Evolutionary conservation across 148 eudicot species (phyloP), one percentile per base, ranked within the genome.

Genomic region (Simmondsia chinensis): DNA sequence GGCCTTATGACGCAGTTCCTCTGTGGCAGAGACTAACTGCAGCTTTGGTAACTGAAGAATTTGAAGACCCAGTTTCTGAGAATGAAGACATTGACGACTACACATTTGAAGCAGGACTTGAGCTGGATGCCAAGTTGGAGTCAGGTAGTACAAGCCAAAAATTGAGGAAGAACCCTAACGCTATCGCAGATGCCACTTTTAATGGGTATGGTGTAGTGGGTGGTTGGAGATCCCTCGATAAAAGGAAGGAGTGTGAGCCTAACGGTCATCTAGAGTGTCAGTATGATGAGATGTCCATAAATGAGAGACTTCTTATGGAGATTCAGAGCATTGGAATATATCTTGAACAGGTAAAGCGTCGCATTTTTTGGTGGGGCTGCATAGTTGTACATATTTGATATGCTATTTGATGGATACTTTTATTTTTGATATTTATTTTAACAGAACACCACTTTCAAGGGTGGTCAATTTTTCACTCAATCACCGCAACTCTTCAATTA

Each of bases 41-140:
- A 46, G 89, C 89, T 50, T 26, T 81, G 35, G 57, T 81, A 43
- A 61, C 84, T 33, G 83, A 81, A 61, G 86, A 71, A 57, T 80
- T 48, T 56, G 62, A 48, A 29, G 59, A 61, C 7, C 58, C 52
- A 33, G 46, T 50, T 48, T 33, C 36, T 24, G 44, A 46, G 28
- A 47, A 54, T 23, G 78, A 72, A 44, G 71, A 45, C 33, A 44
- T 39, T 12, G 48, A 50, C 18, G 56, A 53, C 41, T 47, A 70
- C 53, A 12, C 37, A 28, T 52, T 50, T 50, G 65, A 46, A 57
- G 50, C 55, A 48, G 62, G 9, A 43, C 39, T 59, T 51, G 82
- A 58, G 50, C 20, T 63, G 31, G 72, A 64, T 23, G 46, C 25
- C 11, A 70, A 63, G 37, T 23, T 48, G 12, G 76, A 64, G 31